Conservation (phyloP, 2,329 filamentous ascomycete species). For the Fusarium sp. region DNA sequence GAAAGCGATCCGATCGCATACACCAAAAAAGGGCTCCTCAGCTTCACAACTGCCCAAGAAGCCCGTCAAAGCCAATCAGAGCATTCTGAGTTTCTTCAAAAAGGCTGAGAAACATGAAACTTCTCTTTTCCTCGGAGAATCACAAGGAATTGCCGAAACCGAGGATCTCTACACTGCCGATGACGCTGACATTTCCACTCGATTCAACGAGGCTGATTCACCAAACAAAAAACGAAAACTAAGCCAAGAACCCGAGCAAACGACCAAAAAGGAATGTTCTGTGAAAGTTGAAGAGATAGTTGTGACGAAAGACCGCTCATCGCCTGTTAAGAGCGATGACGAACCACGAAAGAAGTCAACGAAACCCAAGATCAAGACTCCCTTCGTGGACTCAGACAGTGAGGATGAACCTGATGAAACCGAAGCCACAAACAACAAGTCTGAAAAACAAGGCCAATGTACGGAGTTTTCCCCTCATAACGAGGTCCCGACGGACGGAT, state of each 20-base stretch:
- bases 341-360: conserved; percentile 27
- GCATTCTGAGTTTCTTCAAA: conserved; percentile 80
- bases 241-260: conserved; percentile 37
- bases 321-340: conserved; percentile 50
- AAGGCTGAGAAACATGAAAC: conserved; percentile 71
- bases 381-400: conserved; percentile 77
- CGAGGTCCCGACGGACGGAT: conserved; percentile 36
- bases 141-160: conserved; percentile 27
- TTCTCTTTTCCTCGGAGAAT: conserved; percentile 63
- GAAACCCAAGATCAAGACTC: conserved; percentile 51
- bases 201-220: conserved; percentile 51
- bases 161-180: conserved; percentile 47
- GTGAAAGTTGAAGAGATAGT: conserved; percentile 16
- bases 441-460: conserved; percentile 34
- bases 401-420: conserved; percentile 52
- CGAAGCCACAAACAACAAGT: conserved; percentile 1
- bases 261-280: background rate
- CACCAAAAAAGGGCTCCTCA: conserved; percentile 48
- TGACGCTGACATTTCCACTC: conserved; percentile 44
- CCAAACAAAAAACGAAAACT: conserved; percentile 48
- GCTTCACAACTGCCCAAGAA: conserved; percentile 48
- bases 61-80: conserved; percentile 64
- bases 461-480: conserved; percentile 37
- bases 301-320: conserved; percentile 38
- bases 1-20: conserved; percentile 48